Conservation (phyloP, 2,329 filamentous ascomycete genomes). For the Trichoderma sp. region DNA sequence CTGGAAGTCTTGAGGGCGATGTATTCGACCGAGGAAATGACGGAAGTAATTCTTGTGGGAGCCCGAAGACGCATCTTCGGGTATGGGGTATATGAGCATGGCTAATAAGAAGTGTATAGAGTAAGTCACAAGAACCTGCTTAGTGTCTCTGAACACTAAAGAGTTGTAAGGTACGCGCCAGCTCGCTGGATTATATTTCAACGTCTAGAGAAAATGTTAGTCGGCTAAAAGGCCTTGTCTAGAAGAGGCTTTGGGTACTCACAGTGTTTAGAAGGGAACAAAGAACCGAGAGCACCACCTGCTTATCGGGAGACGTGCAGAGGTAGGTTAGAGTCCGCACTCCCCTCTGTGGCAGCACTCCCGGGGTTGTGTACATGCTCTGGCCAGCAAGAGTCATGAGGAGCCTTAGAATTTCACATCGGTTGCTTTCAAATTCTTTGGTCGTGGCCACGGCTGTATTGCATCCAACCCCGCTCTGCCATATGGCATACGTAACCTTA, state of each 20-base stretch:
- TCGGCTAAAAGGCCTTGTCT: slow-evolving; percentile 5
- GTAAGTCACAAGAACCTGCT: slow-evolving; percentile 87
- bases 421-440: slow-evolving; percentile 89
- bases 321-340: slow-evolving; percentile 85
- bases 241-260: slow-evolving; percentile 31
- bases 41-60: slow-evolving; percentile 87
- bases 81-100: slow-evolving; percentile 81
- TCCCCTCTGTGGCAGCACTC: slow-evolving; percentile 74
- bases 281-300: slow-evolving; percentile 81
- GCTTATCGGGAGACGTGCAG: slow-evolving; percentile 83
- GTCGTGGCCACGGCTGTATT: slow-evolving; percentile 84
- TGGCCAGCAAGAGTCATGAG: slow-evolving; percentile 83
- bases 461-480: slow-evolving; percentile 96
- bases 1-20: slow-evolving; percentile 94
- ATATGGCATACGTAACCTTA: slow-evolving; percentile 90
- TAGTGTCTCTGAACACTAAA: slow-evolving; percentile 85
- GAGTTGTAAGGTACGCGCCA: slow-evolving; percentile 96
- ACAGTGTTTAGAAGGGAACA: slow-evolving; percentile 95
- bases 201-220: slow-evolving; percentile 52
- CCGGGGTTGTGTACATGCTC: slow-evolving; percentile 88
- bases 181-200: slow-evolving; percentile 92
- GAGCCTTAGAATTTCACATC: slow-evolving; percentile 83
- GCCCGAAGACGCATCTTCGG: slow-evolving; percentile 66
- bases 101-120: slow-evolving; percentile 87
- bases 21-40: slow-evolving; percentile 84